Base-by-base conservation (phyloP, 225 moss, liverwort and hornwort species). In the Lunularia cruciata region DNA sequence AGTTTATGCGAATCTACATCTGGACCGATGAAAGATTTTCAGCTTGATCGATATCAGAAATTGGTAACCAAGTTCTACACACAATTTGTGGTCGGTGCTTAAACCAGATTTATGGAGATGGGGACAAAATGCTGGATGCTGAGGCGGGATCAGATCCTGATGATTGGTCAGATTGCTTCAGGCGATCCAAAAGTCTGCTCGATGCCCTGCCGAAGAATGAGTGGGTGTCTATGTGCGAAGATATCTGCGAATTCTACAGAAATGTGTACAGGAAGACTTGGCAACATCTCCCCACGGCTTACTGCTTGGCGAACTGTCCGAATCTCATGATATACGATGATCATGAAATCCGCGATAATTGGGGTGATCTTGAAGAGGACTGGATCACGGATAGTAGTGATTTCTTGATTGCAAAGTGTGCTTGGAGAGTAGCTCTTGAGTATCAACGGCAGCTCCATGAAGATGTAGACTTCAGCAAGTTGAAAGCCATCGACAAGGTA, bases 311-410 rank as follows among this genome's bases (percentile, higher is more conserved):
- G 25, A 92, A 92, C 67, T 90, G 87, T 72, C 88, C 95, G 14
- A 95, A 80, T 72, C 83, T 95, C 48, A 95, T 95, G 95, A 92
- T 95, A 47, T 95, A 95, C 39, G 95, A 95, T 75, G 95, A 95
- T 72, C 95, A 95, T 64, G 95, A 95, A 66, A 78, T 95, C 33
- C 95, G 92, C 37, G 95, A 95, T 67, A 95, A 95, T 57, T 95
- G 95, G 95, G 95, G 85, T 42, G 95, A 95, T 62, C 49, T 86
- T 16, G 40, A 42, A 37, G 76, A 69, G 30, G 92, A 95, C 73
- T 88, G 90, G 88, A 22, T 90, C 30, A 68, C 19, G 3, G 36
- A 9, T 16, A 80, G 77, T 63, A 39, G 80, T 32, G 92, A 92
- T 43, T 95, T 90, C 67, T 95, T 92, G 26, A 82, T 95, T 59